Base-by-base conservation (phyloP, 2,329 filamentous ascomycete genomes). In the Colletotrichum lini region DNA sequence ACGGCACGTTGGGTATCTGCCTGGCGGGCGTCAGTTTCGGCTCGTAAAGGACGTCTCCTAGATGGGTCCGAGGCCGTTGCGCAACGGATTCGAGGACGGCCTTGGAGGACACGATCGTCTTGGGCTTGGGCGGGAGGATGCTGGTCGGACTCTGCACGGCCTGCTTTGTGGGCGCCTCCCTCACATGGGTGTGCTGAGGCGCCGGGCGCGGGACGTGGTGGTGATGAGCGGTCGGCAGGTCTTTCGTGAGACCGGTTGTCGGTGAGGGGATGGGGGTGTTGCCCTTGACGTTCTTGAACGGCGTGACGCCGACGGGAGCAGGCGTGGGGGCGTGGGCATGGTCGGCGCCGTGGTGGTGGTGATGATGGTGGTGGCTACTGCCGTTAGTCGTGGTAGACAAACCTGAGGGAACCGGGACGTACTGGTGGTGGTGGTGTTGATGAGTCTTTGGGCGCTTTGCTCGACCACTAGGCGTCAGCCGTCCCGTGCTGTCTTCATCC, bases 21-120 rank as follows among this genome's bases (percentile, higher is more conserved):
- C 88, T 82, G 4, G 84, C 83, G 0, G 88, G 83, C 74, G 85
- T 87, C 4, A 97, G 84, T 7, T 85, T 87, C 0, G 94, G 90
- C 60, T 92, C 88, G 79, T 98, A 98, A 16, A 97, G 85, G 4
- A 94, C 92, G 68, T 94, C 94, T 44, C 96, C 96, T 2, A 98
- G 88, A 78, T 98, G 95, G 66, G 90, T 88, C 12, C 95, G 92
- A 10, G 94, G 93, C 21, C 90, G 86, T 68, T 92, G 84, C 0
- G 91, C 87, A 4, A 96, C 90, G 40, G 90, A 91, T 2, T 94
- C 90, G 15, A 98, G 80, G 0, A 98, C 89, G 0, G 89, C 87
- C 73, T 93, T 87, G 2, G 92, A 93, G 12, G 88, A 89, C 30
- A 97, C 87, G 18, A 88, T 89, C 3, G 89, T 90, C 72, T 90